phyloP scores from a whole-genome alignment of 1,284 basidiomycete genomes.

The Thelephora terrestris region DNA sequence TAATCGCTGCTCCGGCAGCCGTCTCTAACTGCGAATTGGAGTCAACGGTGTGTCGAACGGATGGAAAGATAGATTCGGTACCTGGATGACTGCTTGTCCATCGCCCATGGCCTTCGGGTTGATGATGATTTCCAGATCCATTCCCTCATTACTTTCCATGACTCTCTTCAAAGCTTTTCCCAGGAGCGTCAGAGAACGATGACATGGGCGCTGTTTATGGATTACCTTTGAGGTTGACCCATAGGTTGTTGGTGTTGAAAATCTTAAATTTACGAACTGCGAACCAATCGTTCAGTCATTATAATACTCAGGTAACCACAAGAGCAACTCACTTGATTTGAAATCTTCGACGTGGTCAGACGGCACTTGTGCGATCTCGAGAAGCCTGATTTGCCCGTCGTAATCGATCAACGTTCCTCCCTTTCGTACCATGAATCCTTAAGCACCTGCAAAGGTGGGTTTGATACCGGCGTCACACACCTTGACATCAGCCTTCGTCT shows the following conservation, averaged over 20 bases:
- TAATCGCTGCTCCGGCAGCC: constrained; percentile 95
- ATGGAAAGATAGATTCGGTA: neutral
- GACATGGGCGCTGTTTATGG: constrained; percentile 2
- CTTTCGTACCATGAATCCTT: constrained; percentile 18
- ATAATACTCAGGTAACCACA: neutral
- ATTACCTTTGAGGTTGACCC: constrained; percentile 82
- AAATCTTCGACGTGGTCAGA: constrained; percentile 98
- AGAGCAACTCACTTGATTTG: constrained; percentile 57
- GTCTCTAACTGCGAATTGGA: constrained; percentile 75
- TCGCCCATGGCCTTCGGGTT: constrained; percentile 90
- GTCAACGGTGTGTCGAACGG: neutral
- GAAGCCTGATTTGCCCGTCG: constrained; percentile 86
- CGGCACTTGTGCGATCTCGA: constrained; percentile 98
- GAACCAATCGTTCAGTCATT: neutral
- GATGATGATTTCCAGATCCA: constrained; percentile 92
- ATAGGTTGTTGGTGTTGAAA: constrained; percentile 98
- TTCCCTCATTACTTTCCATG: constrained; percentile 80
- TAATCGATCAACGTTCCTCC: constrained; percentile 98
- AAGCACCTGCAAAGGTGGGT: neutral
- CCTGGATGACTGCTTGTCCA: constrained; percentile 74
- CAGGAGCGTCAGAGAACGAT: constrained; percentile 21
- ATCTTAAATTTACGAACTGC: constrained; percentile 84
- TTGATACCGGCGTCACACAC: constrained; percentile 15
- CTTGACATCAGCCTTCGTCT: constrained; percentile 99
- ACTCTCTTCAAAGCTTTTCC: constrained; percentile 74